phyloP scores from a whole-genome alignment of 768 basidiomycete species.

The Lyophyllum shimeji region DNA sequence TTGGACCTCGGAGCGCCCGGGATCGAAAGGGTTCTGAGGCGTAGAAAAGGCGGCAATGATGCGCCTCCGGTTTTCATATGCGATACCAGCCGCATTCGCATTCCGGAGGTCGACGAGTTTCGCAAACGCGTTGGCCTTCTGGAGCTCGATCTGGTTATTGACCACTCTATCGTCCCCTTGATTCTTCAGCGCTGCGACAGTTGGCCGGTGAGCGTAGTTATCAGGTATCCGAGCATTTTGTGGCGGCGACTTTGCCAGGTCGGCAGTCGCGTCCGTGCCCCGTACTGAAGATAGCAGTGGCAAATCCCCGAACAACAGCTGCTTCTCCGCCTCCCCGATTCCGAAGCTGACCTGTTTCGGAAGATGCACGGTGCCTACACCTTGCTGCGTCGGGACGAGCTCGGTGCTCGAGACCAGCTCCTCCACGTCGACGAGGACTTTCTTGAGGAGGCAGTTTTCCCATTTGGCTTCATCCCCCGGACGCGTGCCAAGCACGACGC shows the following conservation, averaged over 20 bases:
- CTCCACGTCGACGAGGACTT: conserved; percentile 56
- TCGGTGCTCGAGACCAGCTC: conserved; percentile 33
- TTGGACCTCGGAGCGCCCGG: conserved; percentile 89
- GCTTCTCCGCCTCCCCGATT: conserved; percentile 55
- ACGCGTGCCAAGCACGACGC: conserved; percentile 75
- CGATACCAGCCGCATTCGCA: conserved; percentile 83
- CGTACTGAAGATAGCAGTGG: conserved; percentile 46
- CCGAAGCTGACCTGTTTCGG: conserved; percentile 67
- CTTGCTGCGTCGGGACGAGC: conserved; percentile 23
- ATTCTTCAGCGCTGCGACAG: conserved; percentile 2
- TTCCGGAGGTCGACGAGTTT: conserved; percentile 82
- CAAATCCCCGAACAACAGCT: conserved; percentile 64
- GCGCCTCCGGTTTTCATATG: conserved; percentile 81
- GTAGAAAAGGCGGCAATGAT: conserved; percentile 80
- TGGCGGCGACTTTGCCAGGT: not conserved
- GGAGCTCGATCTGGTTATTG: conserved; percentile 32
- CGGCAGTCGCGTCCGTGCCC: conserved; percentile 23
- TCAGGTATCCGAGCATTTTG: not conserved
- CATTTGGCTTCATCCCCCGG: conserved; percentile 67
- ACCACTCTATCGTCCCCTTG: not conserved
- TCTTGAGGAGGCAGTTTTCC: conserved; percentile 64
- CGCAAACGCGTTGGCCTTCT: conserved; percentile 58
- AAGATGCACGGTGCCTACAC: conserved; percentile 40
- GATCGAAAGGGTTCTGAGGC: conserved; percentile 62
- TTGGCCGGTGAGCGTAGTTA: not conserved